Evolutionary conservation across 306 rosid species (phyloP), one percentile per base, ranked within the genome.

Genomic region (Vicia sativa): DNA sequence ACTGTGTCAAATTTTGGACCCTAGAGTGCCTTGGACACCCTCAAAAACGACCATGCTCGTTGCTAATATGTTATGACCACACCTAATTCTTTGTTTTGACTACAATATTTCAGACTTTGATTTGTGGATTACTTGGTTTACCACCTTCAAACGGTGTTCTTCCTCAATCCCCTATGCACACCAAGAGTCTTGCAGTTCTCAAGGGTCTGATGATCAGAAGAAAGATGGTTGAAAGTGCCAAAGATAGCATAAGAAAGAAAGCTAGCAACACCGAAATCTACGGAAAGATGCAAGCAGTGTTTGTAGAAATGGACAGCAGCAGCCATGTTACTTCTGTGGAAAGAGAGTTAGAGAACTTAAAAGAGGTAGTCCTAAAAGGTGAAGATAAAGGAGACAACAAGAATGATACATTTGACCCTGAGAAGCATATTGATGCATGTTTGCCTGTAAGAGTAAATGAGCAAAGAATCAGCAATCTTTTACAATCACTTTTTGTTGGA

Each of bases 111-210:
- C 80, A 91, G 97, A 86, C 93, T 6, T 73, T 91, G 77, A 82
- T 92, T 55, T 92, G 92, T 60, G 98, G 95, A 42, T 71, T 92
- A 60, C 49, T 92, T 64, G 97, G 96, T 19, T 71, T 92, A 18
- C 96, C 98, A 10, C 96, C 98, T 74, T 87, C 95, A n/a, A 92
- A 92, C 62, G 97, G 97, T 42, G 97, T 89, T 59, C 74, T 92
- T 26, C 97, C 97, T 23, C 97, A 92, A 76, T 86, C 97, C 5
- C 97, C 97, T 19, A 85, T 92, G 97, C 97, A 92, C 80, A 82
- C 96, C 28, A 89, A 87, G 75, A 89, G 95, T 82, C 95, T 91
- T 2, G 85, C 95, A 43, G 84, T 86, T 76, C 89, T 89, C 34
- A 89, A 84, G 70, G 81, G 78, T 59, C 96, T 83, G 82, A 74